A percentile compares a stretch with the other conserved stretches of the same genome.
These are phyloP conservation scores for Lagenidium sp. DNA, from an alignment of 352 stramenopile genomes.

Conservation along the genomic window DNA sequence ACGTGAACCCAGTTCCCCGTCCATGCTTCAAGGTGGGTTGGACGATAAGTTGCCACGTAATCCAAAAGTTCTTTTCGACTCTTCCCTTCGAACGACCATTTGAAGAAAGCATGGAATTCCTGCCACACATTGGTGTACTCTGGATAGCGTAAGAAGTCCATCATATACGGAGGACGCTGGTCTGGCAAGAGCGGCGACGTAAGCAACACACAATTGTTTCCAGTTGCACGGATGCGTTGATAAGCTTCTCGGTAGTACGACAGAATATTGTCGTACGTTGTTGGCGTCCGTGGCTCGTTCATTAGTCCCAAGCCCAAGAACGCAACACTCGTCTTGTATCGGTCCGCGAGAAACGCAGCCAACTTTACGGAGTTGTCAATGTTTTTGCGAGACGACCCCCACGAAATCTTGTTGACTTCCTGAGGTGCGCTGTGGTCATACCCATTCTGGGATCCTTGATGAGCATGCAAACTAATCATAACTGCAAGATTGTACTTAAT, in stretches of 20 bases:
- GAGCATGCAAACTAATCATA: conserved; percentile 6
- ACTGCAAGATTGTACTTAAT: conserved; percentile 11
- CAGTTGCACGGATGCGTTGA: conserved; percentile 2
- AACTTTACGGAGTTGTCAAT: conserved; percentile 8
- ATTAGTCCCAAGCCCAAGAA: conserved; percentile 14
- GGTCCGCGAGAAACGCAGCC: conserved; percentile 7
- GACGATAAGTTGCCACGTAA: neutral
- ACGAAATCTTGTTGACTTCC: neutral
- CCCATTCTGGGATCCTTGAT: conserved; percentile 13
- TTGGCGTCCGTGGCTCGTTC: conserved; percentile 8
- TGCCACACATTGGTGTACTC: conserved; percentile 8
- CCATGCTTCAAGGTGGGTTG: conserved; percentile 2
- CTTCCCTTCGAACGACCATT: conserved; percentile 2
- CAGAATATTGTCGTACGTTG: conserved; percentile 1
- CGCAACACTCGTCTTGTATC: conserved; percentile 9
- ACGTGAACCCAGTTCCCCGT: conserved; percentile 12
- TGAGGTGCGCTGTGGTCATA: conserved; percentile 28
- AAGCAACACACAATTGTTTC: conserved; percentile 8
- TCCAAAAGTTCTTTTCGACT: conserved; percentile 5
- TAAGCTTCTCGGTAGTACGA: conserved; percentile 11
- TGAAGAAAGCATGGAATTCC: conserved; percentile 7
- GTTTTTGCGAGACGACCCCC: conserved; percentile 5
- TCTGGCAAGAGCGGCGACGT: conserved; percentile 1
- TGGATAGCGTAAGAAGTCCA: conserved; percentile 4
- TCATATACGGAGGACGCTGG: conserved; percentile 3